These are phyloP conservation scores for Ophiocordyceps unilateralis DNA, from an alignment of 2,329 filamentous ascomycete genomes.

Conservation along the genomic window DNA sequence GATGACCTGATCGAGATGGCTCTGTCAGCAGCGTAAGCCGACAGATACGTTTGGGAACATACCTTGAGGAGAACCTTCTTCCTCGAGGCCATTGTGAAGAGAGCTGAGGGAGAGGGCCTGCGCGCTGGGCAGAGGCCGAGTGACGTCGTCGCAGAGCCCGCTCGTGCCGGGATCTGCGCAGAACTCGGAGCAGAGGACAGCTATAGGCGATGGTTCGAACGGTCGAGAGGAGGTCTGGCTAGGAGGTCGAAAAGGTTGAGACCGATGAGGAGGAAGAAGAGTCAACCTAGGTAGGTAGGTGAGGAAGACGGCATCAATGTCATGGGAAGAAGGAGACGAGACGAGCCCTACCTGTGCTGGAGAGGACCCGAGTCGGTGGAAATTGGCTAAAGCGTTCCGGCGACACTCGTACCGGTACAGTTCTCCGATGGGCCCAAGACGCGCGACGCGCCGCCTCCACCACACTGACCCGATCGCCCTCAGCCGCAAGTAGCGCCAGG, in stretches of 20 bases:
- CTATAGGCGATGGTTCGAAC: background rate
- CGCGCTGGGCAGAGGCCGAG: background rate
- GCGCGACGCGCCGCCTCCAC: background rate
- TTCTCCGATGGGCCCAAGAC: background rate
- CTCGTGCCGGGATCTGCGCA: background rate
- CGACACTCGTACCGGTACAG: background rate
- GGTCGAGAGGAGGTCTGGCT: too few species aligned
- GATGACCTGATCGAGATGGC: constrained; percentile 53
- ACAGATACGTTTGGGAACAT: constrained; percentile 9
- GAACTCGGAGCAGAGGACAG: background rate
- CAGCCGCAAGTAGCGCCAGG: background rate
- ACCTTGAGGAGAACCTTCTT: constrained; percentile 91
- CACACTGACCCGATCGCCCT: too few species aligned
- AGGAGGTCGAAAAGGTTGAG: too few species aligned
- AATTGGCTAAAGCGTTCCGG: background rate
- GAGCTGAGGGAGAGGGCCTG: background rate
- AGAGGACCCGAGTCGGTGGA: background rate
- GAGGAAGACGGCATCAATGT: background rate
- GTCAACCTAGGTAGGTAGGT: background rate
- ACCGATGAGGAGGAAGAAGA: background rate
- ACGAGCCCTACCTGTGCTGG: too few species aligned
- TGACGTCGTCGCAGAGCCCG: background rate
- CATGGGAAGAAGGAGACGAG: background rate
- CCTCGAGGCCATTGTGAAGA: constrained; percentile 51
- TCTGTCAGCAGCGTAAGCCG: background rate